A percentile compares a stretch with the other conserved stretches of the same genome.
Evolutionary conservation across 2,329 filamentous ascomycete species (phyloP).

Genomic region (Mariannaea sp.): DNA sequence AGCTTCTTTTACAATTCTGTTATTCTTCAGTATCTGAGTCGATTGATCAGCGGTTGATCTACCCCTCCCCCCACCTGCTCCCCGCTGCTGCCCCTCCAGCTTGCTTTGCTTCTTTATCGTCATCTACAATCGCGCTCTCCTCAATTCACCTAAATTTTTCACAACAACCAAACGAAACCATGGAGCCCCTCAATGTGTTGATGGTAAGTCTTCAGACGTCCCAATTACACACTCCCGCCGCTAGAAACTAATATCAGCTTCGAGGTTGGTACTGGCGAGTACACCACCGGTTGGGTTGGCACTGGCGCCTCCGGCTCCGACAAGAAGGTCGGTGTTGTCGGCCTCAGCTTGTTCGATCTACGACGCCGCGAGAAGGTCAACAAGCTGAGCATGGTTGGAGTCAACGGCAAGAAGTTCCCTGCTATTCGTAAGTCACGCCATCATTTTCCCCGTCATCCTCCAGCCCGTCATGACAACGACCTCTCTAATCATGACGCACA

Average conservation of each 20-base stretch:
- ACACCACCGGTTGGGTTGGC: constrained; percentile 93
- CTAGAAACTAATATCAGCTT: constrained; percentile 20
- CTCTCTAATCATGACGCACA: constrained; percentile 41
- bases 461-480: too few relatives aligned
- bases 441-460: not conserved
- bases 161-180: constrained; percentile 39
- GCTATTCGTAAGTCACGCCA: constrained; percentile 71
- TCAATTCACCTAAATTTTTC: constrained; percentile 1
- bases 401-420: constrained; percentile 86
- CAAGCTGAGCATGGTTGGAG: constrained; percentile 86
- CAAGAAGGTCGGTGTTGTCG: constrained; percentile 96
- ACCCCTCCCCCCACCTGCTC: too few relatives aligned
- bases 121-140: constrained; percentile 15
- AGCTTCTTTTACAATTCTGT: not conserved
- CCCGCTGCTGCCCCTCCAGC: constrained; percentile 23
- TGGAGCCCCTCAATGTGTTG: constrained; percentile 68
- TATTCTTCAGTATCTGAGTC: not conserved
- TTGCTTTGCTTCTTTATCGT: constrained; percentile 3
- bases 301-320: constrained; percentile 83
- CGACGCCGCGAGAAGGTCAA: constrained; percentile 86
- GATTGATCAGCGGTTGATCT: not conserved
- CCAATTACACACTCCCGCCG: not conserved
- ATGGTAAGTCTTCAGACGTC: constrained; percentile 58
- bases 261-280: constrained; percentile 89
- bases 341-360: constrained; percentile 86